Evolutionary conservation across 2,329 filamentous ascomycete species (phyloP), one percentile per base, ranked within the genome.

Genomic region (Xylariomycetidae sp.): DNA sequence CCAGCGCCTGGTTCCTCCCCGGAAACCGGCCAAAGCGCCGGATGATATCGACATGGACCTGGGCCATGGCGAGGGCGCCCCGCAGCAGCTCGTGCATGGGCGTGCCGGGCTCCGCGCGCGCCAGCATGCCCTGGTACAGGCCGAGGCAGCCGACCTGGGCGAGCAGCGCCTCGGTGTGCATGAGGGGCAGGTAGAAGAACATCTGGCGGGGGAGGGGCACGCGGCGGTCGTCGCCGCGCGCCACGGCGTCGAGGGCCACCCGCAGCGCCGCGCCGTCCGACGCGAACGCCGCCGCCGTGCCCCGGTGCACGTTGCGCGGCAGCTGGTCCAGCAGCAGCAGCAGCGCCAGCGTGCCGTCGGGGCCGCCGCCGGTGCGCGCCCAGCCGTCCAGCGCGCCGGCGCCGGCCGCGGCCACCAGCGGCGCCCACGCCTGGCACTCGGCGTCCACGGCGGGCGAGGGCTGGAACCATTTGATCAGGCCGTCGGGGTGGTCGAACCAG

Each of bases 121-220:
- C 29, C 14, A 34, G 31, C 17, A 52, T 42, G 15, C 37, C 31
- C 29, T 55, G 43, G 26, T 39, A 44, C 14, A 56, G 31, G 1
- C 42, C 43, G 8, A 48, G 26, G 8, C 35, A 43, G 8, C 49
- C 52, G 22, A 54, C 34, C 41, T 61, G 59, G 23, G 50, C 51
- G 5, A 49, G 26, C 4, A 61, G n/a, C 8, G 44, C 38, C 37
- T 62, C 58, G 29, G 49, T 48, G 35, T 61, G 59, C 46, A 55
- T 57, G 16, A 61, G 44, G 2, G 57, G 56, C 29, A 60, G 45
- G 36, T 60, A 61, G 37, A 58, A 47, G 32, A 58, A 58, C n/a
- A 47, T 38, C 29, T 47, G 37, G 19, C 17, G 31, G 24, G 20
- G 17, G 13, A 35, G 14, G 10, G 25, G 8, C 5, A 33, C 31